Base-by-base conservation (phyloP, 2,329 filamentous ascomycete genomes). In the Colletotrichum tropicicola region DNA sequence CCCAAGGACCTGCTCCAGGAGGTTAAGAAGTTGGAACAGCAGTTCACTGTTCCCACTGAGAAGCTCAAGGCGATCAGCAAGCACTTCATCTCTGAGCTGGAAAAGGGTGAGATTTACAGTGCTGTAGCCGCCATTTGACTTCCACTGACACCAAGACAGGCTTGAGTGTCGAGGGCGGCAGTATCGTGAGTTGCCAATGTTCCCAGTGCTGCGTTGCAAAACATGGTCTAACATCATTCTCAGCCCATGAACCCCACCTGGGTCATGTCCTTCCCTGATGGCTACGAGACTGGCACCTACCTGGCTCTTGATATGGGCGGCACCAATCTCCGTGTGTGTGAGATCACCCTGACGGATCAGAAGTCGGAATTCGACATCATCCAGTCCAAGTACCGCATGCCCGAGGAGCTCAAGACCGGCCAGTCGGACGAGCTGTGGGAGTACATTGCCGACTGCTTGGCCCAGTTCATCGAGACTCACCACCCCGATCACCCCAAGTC, bases 181-280 rank as follows among this genome's bases (percentile, higher is more conserved):
- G 91, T 77, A 98, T 99, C 79, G 93, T 97, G 79, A 85, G 92
- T 85, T 21, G 52, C n/a, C 17, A 43, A 47, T 37, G 19, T 49
- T 13, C 35, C 61, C n/a, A 23, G 39, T 9, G 17, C 19, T 17
- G 9, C 32, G 12, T 15, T 35, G 32, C 3, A 15, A 35, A 9
- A 10, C 17, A 28, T n/a, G 13, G 30, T 62, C 75, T 73, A 66
- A 76, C 45, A 10, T n/a, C 9, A 19, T 6, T 28, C 47, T n/a
- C 71, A 97, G 93, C 94, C 95, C 65, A 98, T 98, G 95, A 98
- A 98, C 81, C 92, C 95, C 64, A 97, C 94, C 59, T 98, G 95
- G 95, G 94, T 97, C 68, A 94, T 97, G 89, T 88, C 88, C 48
- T 93, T 93, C 78, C 95, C 95, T 21, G 91, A 91, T 75, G 95